Conservation (phyloP, 2,329 filamentous ascomycete species). For the Verticillium alfalfae region DNA sequence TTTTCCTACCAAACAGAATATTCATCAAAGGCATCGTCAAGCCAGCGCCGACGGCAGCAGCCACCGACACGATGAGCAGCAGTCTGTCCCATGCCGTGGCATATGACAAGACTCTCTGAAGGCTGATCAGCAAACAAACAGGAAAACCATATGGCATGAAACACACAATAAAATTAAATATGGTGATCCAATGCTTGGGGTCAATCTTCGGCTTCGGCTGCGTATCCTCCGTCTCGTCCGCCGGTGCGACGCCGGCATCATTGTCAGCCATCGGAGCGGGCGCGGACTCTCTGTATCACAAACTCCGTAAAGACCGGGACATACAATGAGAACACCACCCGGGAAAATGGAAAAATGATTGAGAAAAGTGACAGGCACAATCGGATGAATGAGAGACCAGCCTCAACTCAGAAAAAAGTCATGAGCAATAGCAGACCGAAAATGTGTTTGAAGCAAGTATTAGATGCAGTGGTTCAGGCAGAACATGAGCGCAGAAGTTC, state of each 20-base stretch:
- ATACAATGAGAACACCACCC: too few species aligned
- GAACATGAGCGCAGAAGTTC: background rate
- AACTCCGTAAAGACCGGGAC: background rate
- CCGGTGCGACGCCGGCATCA: background rate
- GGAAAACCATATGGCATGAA: background rate
- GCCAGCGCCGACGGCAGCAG: constrained; percentile 26
- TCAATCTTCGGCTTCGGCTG: background rate
- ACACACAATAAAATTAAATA: constrained; percentile 10
- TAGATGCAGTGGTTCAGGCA: background rate
- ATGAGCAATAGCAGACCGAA: background rate
- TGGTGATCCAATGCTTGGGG: constrained; percentile 5
- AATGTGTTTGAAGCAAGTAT: background rate
- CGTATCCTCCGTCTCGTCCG: background rate
- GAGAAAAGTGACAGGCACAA: background rate
- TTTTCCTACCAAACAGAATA: constrained; percentile 24
- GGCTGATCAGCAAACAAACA: background rate
- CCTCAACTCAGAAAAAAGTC: background rate
- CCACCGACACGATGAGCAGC: constrained; percentile 18
- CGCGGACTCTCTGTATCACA: background rate
- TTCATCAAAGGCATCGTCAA: constrained; percentile 29
- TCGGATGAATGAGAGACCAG: background rate
- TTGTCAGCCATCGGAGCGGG: background rate
- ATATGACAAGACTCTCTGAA: constrained; percentile 18
- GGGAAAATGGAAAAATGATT: background rate
- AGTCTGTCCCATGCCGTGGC: constrained; percentile 23